Evolutionary conservation across 2,329 filamentous ascomycete genomes (phyloP).

Genomic region (Monosporascus sp.): DNA sequence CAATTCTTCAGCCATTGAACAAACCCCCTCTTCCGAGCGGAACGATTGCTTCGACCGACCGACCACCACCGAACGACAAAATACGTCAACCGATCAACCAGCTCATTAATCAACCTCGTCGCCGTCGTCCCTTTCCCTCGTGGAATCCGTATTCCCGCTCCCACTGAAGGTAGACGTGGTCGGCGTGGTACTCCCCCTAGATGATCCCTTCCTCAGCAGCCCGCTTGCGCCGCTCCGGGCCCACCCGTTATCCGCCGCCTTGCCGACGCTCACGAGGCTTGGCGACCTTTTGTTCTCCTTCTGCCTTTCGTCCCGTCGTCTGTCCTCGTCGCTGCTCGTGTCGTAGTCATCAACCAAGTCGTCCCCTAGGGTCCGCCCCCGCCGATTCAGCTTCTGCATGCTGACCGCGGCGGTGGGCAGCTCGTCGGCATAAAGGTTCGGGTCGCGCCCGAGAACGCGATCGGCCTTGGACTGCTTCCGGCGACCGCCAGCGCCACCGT

Average conservation of each 20-base stretch:
- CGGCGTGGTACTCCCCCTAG: conserved; percentile 6
- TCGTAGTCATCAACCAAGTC: conserved; percentile 31
- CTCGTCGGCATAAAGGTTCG: conserved; percentile 48
- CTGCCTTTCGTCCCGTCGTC: conserved; percentile 30
- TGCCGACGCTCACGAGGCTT: conserved; percentile 35
- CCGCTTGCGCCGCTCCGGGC: conserved; percentile 29
- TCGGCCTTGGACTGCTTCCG: conserved; percentile 51
- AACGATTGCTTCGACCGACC: conserved; percentile 1
- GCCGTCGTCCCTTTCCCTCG: conserved; percentile 3
- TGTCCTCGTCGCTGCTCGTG: conserved; percentile 27
- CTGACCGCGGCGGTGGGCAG: conserved; percentile 36
- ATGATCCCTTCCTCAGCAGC: conserved; percentile 21
- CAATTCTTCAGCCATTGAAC: too few relatives aligned
- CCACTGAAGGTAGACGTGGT: background rate
- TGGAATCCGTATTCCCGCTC: background rate
- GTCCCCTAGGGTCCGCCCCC: conserved; percentile 37
- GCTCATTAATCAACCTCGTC: conserved; percentile 10
- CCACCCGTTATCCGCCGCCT: conserved; percentile 20
- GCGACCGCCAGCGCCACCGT: conserved; percentile 20
- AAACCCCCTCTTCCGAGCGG: conserved; percentile 19
- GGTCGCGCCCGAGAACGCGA: conserved; percentile 52
- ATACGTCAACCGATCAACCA: background rate
- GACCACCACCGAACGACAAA: too few relatives aligned
- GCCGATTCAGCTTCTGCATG: conserved; percentile 42
- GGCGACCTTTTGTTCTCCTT: conserved; percentile 41